Base-by-base conservation (phyloP, 225 moss, liverwort and hornwort genomes). In the Bryoerythrophyllum caledonicum region DNA sequence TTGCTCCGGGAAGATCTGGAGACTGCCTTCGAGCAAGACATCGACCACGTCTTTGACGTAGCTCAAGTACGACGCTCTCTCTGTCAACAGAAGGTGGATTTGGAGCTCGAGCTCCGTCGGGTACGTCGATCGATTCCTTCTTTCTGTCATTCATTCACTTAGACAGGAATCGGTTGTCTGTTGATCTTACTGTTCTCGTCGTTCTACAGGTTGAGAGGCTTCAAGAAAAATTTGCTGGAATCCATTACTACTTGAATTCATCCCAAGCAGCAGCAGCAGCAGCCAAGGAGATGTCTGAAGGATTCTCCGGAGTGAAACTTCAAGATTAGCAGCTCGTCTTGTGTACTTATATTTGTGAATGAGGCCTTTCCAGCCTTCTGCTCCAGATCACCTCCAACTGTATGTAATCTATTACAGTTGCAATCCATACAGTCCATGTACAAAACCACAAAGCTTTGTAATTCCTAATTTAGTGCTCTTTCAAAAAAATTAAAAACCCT, bases 21-120 rank as follows among this genome's bases (percentile, higher is more conserved):
- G 75, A 82, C 89, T 56, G 91, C 95, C 49, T 95, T 99, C 76
- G 95, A 89, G 76, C 90, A 99, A 76, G 93, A 99, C 57, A 86
- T 99, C 62, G 99, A 99, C 79, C 90, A 90, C 68, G 95, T 99
- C 25, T 99, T 99, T 72, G 88, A 99, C 49, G 99, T 99, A 51
- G 82, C 91, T 25, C 93, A 92, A 84, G 99, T 91, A 8, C 93
- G 99, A 59, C 93, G 91, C 55, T 84, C 82, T 24, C 81, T 99
- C 13, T 86, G 85, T 82, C 95, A 99, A 71, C 90, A 89, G 40
- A 89, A 86, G 83, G 76, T 73, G 27, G 93, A 99, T 58, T 86
- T 89, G 55, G 95, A 99, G 74, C 79, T 86, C 40, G 99, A 99
- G 88, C 87, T 99, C 1, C 93, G 89, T 61, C 93, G 94, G 90